phyloP scores from a whole-genome alignment of 2,329 filamentous ascomycete genomes.

The Ilyonectria robusta region DNA sequence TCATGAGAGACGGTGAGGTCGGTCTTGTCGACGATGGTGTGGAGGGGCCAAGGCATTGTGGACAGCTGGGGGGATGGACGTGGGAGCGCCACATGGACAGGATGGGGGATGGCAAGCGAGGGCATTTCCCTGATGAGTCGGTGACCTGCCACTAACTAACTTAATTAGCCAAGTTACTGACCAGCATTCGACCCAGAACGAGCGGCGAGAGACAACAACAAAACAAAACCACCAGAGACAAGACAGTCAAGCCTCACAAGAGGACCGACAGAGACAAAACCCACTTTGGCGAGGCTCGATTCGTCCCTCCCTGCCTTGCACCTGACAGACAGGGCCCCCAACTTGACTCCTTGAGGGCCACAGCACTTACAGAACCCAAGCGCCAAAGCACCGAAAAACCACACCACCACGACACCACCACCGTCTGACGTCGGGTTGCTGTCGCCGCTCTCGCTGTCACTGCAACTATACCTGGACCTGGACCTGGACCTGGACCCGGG shows the following conservation, averaged over 20 bases:
- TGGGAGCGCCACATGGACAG: not conserved
- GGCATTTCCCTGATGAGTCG: not conserved
- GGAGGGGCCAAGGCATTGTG: conserved; percentile 2
- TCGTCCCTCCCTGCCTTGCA: conserved; percentile 28
- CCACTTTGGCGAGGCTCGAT: conserved; percentile 29
- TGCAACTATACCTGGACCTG: not conserved
- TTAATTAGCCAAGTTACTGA: not conserved
- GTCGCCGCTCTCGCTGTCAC: conserved; percentile 7
- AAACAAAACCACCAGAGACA: conserved; percentile 28
- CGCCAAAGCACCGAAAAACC: conserved; percentile 39
- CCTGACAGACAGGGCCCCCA: conserved; percentile 26
- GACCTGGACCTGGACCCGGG: conserved; percentile 6
- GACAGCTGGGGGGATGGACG: not conserved
- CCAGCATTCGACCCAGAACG: not conserved
- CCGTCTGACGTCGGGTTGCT: conserved; percentile 40
- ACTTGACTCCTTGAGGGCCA: not conserved
- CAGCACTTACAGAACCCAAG: conserved; percentile 13
- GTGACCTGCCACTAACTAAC: not conserved
- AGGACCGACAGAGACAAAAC: conserved; percentile 28
- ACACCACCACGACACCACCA: conserved; percentile 48
- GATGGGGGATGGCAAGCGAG: not conserved
- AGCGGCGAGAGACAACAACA: conserved; percentile 1
- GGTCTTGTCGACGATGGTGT: conserved; percentile 12
- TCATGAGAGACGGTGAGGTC: conserved; percentile 23
- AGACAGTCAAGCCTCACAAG: conserved; percentile 12